A percentile compares a stretch with the other conserved stretches of the same genome.
Evolutionary conservation across 805 yeast species (phyloP).

Genomic region (Lipomyces sp.): DNA sequence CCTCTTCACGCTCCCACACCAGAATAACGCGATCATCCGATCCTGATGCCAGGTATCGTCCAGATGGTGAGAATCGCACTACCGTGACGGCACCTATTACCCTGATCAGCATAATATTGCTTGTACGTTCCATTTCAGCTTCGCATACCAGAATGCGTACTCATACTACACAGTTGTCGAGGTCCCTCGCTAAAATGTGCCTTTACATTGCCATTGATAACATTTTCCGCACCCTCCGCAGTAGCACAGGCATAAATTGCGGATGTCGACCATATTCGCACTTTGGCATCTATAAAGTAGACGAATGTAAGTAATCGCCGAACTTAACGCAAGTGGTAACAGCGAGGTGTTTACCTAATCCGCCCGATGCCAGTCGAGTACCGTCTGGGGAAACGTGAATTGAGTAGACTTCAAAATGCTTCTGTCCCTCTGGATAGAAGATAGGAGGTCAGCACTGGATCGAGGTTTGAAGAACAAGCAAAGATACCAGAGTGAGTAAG

Average conservation of each 20-base stretch:
- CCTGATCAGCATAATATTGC: background rate
- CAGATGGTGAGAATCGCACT: constrained; percentile 90
- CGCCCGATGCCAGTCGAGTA: constrained; percentile 87
- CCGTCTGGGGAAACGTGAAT: constrained; percentile 83
- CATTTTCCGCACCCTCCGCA: constrained; percentile 26
- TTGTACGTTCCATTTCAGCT: background rate
- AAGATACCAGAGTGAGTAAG: constrained; percentile 59
- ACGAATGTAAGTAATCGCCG: background rate
- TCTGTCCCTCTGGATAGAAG: constrained; percentile 64
- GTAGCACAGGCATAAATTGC: constrained; percentile 71
- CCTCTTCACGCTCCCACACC: constrained; percentile 92
- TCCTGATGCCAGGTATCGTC: constrained; percentile 89
- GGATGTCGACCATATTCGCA: constrained; percentile 88
- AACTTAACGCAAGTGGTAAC: background rate
- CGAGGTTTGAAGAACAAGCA: background rate
- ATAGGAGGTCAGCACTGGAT: background rate
- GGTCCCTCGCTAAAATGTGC: constrained; percentile 24
- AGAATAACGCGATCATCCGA: constrained; percentile 91
- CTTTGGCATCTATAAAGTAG: constrained; percentile 74
- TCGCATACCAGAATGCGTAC: constrained; percentile 81
- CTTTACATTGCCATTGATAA: constrained; percentile 7
- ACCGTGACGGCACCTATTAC: constrained; percentile 73
- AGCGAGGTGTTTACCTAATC: constrained; percentile 48
- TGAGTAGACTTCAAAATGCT: constrained; percentile 83
- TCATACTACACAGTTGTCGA: constrained; percentile 81